Percentiles rank a stretch among this genome's conserved stretches.
Conservation (phyloP, 441 rosid species). For the Biscutella laevigata region DNA sequence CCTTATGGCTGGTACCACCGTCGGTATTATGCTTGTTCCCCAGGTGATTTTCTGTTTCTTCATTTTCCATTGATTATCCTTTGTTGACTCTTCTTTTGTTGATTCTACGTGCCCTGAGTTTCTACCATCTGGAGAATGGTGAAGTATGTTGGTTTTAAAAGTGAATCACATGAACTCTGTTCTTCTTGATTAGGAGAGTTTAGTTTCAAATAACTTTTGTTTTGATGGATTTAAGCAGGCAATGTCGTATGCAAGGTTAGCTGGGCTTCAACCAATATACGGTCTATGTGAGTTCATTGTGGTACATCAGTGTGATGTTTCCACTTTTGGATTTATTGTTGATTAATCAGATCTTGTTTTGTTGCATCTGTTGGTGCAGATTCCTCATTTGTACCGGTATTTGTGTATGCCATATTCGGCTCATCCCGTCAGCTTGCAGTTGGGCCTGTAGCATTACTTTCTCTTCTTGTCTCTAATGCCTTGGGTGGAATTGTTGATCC, state of each 20-base stretch:
- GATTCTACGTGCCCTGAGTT: neutral
- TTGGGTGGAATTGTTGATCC: slow-evolving; percentile 57
- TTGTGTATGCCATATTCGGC: slow-evolving; percentile 14
- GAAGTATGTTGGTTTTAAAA: too few species aligned
- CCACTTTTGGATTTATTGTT: neutral
- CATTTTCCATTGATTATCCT: neutral
- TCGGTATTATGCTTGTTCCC: slow-evolving; percentile 93
- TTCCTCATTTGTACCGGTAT: slow-evolving; percentile 13
- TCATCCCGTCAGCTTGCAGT: slow-evolving; percentile 18
- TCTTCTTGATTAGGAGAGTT: neutral
- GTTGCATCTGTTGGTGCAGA: neutral
- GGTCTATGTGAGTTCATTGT: slow-evolving; percentile 68
- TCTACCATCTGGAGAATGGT: too few species aligned
- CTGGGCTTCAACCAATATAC: slow-evolving; percentile 82
- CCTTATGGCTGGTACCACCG: slow-evolving; percentile 85
- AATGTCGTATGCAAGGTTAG: slow-evolving; percentile 92
- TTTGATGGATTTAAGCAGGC: slow-evolving; percentile 49
- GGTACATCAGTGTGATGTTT: neutral
- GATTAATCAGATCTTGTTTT: neutral
- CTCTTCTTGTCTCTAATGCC: slow-evolving; percentile 59
- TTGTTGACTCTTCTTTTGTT: neutral
- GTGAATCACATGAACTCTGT: neutral
- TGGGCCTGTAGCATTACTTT: slow-evolving; percentile 18
- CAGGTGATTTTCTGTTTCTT: slow-evolving; percentile 42
- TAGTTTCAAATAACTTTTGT: neutral